Conservation (phyloP, 78 protist species). For the Dictyostelium firmibasis region DNA sequence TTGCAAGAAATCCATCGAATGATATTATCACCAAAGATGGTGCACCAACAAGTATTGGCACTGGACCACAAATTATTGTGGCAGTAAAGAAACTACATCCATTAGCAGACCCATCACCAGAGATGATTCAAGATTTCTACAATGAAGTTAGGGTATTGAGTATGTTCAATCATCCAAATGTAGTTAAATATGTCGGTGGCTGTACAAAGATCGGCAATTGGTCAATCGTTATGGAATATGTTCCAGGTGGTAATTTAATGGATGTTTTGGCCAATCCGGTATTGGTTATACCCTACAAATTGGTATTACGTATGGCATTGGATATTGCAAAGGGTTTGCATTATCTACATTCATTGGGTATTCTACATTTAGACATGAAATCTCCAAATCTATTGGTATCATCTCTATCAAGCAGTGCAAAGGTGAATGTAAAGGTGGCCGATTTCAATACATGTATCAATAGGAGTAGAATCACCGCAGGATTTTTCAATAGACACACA, state of each 20-base stretch:
- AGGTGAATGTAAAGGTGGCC: conserved; percentile 54
- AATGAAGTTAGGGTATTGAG: conserved; percentile 31
- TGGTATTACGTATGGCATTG: conserved; percentile 58
- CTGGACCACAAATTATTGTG: conserved; percentile 18
- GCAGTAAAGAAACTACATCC: conserved; percentile 63
- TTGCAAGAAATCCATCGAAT: background rate
- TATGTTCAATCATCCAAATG: conserved; percentile 74
- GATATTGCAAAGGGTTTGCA: conserved; percentile 73
- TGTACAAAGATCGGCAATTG: conserved; percentile 52
- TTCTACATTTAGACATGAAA: conserved; percentile 64
- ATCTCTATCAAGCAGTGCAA: conserved; percentile 11
- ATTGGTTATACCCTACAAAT: conserved; percentile 10
- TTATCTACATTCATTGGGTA: conserved; percentile 75
- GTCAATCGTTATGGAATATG: conserved; percentile 68
- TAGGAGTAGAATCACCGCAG: conserved; percentile 24
- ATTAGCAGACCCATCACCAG: conserved; percentile 41
- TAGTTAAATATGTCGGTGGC: conserved; percentile 75
- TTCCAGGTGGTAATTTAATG: conserved; percentile 71
- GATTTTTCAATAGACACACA: background rate
- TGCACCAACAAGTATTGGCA: background rate
- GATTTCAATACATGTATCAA: conserved; percentile 75
- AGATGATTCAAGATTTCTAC: conserved; percentile 69
- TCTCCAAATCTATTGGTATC: conserved; percentile 62
- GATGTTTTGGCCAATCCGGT: conserved; percentile 29
- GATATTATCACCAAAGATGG: background rate